Evolutionary conservation across 2,329 filamentous ascomycete genomes (phyloP), one percentile per base, ranked within the genome.

Genomic region (Sclerotinia glacialis): DNA sequence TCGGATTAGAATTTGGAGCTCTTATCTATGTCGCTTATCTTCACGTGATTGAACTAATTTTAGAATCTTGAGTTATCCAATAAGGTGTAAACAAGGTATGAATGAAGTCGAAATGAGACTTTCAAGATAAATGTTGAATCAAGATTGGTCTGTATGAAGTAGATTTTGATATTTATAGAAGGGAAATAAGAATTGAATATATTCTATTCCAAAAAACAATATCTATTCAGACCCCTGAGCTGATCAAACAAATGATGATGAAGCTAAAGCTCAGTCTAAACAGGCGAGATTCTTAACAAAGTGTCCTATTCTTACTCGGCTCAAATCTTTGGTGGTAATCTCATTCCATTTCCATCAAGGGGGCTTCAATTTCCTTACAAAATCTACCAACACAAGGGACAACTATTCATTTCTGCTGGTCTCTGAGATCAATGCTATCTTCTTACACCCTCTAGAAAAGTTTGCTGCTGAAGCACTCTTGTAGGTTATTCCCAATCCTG

Each of bases 231-330:
- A 11, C 53, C 53, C 53, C 34, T 55, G 53, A 40, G 53, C n/a
- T 40, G 53, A 56, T 42, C 53, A 56, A 40, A 56, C 34, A 56
- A 18, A 26, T 42, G 53, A 56, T 55, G 53, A 55, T 55, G 53
- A 37, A 37, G 53, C n/a, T 42, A 56, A 40, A 56, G 28, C 40
- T 59, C 31, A 28, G 18, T 55, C 28, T 34, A 28, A 50, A 58
- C 54, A 65, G 23, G 64, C 64, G 64, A 65, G 34, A 60, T 65
- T 65, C 44, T 65, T 65, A 65, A 66, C 64, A 66, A 66, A 61
- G 64, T 67, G 59, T 64, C 65, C 60, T 67, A 50, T 44, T 44
- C 49, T 55, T 54, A 66, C 49, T 58, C 65, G 49, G 58, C 65
- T 56, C 23, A 49, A 26, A 56, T 23, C 11, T 37, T 40, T 31